Base-by-base conservation (phyloP, 805 yeast species). In the Cyberlindnera galapagoensis region DNA sequence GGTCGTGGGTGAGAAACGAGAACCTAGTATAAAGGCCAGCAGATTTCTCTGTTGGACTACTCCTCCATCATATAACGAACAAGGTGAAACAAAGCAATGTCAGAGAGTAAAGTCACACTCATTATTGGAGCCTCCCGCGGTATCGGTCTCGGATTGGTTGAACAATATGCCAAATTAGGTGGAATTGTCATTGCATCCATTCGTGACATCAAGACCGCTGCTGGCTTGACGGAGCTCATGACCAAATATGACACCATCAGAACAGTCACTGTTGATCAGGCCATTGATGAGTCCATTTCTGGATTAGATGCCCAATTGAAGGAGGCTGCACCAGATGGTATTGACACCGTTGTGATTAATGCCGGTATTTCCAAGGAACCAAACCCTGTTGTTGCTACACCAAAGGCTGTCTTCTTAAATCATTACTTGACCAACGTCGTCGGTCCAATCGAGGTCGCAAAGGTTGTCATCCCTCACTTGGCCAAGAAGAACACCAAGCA, bases 391-490 rank as follows among this genome's bases (percentile, higher is more conserved):
- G 9, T 35, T 4, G 20, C 26, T 3, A 28, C 34, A n/a, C 15
- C 28, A n/a, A 33, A 33, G 16, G 21, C 28, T 2, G 12, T 19
- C 1, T 43, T 40, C 39, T 4, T 38, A 4, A 31, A 35, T 7
- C 57, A 51, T 31, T 49, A 36, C 24, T 26, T 18, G 2, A 43
- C 45, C 20, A 56, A 57, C 36, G 37, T 36, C 6, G 13, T 52
- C 6, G 60, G 57, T 6, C 53, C 58, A n/a, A 38, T 56, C 12
- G 31, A 33, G 29, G 20, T 39, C 13, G 23, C 31, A 33, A 37
- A 44, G 36, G 44, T 35, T 11, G 18, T 57, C 4, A 39, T 38
- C 26, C 52, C 56, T 6, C 41, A 43, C 31, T 37, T 56, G 35
- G 6, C 23, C 16, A 44, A 44, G 34, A 40, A 43, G 11, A 22